Conservation (phyloP, 768 basidiomycete genomes). For the Lentinula aciculospora region DNA sequence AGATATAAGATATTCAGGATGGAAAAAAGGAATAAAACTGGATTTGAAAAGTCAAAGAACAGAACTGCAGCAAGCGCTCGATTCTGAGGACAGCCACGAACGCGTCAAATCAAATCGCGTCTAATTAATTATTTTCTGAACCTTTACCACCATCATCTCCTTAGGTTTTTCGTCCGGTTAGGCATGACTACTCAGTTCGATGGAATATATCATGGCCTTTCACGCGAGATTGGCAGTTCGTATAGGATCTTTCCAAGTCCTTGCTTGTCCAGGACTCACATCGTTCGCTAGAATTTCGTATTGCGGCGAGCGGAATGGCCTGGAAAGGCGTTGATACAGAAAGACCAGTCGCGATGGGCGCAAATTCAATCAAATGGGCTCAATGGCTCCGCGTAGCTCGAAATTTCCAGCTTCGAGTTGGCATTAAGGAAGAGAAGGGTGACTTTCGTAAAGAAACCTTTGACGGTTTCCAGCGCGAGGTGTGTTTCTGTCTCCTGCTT, state of each 20-base stretch:
- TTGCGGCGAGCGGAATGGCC: constrained; percentile 87
- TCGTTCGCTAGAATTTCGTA: constrained; percentile 65
- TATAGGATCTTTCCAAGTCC: constrained; percentile 16
- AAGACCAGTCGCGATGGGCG: constrained; percentile 55
- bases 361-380: constrained; percentile 77
- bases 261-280: neutral
- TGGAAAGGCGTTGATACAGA: constrained; percentile 83
- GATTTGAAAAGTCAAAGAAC: neutral
- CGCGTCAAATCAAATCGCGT: constrained; percentile 21
- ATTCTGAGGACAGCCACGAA: constrained; percentile 11
- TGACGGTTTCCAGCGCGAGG: constrained; percentile 91
- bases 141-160: constrained; percentile 20
- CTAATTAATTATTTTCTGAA: neutral
- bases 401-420: constrained; percentile 84
- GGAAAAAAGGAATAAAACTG: neutral
- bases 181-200: constrained; percentile 80
- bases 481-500: constrained; percentile 26
- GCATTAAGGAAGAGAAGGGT: constrained; percentile 39
- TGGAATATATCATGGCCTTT: constrained; percentile 71
- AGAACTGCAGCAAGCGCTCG: neutral
- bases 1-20: neutral
- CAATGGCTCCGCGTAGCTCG: constrained; percentile 92
- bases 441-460: constrained; percentile 79
- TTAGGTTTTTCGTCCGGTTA: constrained; percentile 14
- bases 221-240: constrained; percentile 78